Evolutionary conservation across 2,329 filamentous ascomycete species (phyloP).

Genomic region (Microdochium trichocladiopsis): DNA sequence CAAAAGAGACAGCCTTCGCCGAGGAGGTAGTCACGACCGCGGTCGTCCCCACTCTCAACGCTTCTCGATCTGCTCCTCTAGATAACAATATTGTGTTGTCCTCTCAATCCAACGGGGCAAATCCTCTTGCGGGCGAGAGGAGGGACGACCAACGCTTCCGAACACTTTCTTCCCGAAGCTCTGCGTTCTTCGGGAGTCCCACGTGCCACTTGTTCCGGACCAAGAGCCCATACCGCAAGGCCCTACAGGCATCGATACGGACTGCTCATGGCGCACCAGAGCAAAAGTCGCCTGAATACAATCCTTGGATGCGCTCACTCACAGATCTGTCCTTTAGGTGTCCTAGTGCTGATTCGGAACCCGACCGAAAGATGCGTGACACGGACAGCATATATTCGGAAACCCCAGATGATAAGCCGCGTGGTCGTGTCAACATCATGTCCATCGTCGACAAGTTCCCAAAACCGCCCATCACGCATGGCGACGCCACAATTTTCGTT

Average conservation of each 20-base stretch:
- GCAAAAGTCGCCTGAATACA: conserved; percentile 19
- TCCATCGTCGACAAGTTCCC: conserved; percentile 1
- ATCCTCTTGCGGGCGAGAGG: background rate
- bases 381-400: conserved; percentile 43
- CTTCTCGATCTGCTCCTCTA: background rate
- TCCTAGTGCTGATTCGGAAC: conserved; percentile 32
- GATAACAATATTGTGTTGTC: background rate
- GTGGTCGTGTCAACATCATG: background rate
- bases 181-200: conserved; percentile 45
- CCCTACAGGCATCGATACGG: conserved; percentile 38
- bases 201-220: conserved; percentile 44
- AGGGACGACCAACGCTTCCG: conserved; percentile 13
- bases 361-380: conserved; percentile 27
- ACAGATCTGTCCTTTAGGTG: conserved; percentile 31
- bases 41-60: background rate
- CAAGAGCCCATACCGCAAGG: conserved; percentile 47
- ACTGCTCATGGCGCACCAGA: conserved; percentile 19
- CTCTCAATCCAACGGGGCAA: background rate
- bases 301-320: conserved; percentile 30
- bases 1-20: too few relatives aligned
- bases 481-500: conserved; percentile 8
- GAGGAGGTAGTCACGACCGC: background rate
- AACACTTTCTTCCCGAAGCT: conserved; percentile 32
- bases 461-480: background rate
- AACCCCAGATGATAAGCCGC: background rate